phyloP scores from a whole-genome alignment of 768 basidiomycete genomes.

The Tulasnella sp. region DNA sequence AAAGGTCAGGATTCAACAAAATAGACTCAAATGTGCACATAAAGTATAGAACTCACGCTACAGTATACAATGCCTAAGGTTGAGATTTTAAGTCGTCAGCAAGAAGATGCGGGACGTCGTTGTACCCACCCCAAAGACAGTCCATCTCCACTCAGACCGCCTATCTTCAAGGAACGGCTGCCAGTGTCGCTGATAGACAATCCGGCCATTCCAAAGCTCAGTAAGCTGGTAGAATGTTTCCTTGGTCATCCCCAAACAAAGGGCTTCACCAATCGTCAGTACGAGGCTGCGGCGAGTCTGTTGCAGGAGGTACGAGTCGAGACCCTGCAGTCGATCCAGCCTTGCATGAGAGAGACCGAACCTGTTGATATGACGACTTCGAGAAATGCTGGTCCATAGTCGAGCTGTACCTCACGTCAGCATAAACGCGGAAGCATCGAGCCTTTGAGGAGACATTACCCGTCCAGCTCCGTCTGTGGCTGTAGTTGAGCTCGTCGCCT shows the following conservation, averaged over 20 bases:
- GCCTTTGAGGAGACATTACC: not conserved
- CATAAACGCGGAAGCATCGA: not conserved
- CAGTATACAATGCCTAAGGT: not conserved
- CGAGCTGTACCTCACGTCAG: not conserved
- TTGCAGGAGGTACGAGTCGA: not conserved
- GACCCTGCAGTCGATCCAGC: not conserved
- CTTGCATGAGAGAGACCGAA: not conserved
- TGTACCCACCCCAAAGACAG: not conserved
- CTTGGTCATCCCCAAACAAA: not conserved
- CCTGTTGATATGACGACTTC: not conserved
- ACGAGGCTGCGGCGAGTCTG: not conserved
- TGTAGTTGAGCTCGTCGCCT: not conserved
- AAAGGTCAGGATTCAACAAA: not conserved
- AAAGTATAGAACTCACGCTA: not conserved
- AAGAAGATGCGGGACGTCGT: too few species aligned
- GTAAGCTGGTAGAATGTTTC: not conserved
- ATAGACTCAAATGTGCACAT: not conserved
- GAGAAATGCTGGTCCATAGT: not conserved
- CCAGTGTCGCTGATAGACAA: not conserved
- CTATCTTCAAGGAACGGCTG: not conserved
- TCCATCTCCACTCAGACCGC: not conserved
- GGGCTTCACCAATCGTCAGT: not conserved
- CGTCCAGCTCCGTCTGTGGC: not conserved
- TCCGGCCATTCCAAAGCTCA: not conserved
- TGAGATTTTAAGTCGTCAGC: not conserved